These are phyloP conservation scores for Zychaea mexicana DNA, from an alignment of 371 early-diverging fungal genomes.

Conservation along the genomic window DNA sequence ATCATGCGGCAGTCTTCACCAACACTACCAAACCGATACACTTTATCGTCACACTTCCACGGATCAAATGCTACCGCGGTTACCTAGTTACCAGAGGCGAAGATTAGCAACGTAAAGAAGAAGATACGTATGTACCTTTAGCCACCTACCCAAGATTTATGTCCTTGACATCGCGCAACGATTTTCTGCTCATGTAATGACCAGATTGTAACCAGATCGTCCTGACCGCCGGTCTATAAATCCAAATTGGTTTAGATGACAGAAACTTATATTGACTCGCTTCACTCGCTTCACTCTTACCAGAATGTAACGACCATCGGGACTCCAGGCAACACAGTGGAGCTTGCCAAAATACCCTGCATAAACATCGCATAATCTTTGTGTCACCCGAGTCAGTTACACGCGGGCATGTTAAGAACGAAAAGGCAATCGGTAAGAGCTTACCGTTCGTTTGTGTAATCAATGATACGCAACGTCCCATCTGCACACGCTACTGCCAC, in stretches of 20 bases:
- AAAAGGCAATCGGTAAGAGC: background rate
- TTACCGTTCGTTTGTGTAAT: slow-evolving; percentile 70
- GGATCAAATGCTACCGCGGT: slow-evolving; percentile 93
- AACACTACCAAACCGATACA: slow-evolving; percentile 89
- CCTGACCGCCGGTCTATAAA: slow-evolving; percentile 86
- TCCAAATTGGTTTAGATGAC: background rate
- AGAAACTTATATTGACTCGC: background rate
- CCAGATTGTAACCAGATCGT: slow-evolving; percentile 95
- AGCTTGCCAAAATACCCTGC: slow-evolving; percentile 84
- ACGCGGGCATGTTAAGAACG: background rate
- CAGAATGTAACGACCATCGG: slow-evolving; percentile 89
- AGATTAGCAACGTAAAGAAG: too few species aligned
- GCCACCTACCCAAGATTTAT: slow-evolving; percentile 79
- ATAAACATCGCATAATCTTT: slow-evolving; percentile 72
- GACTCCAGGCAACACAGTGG: slow-evolving; percentile 91
- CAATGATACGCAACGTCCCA: slow-evolving; percentile 77
- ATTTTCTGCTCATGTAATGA: slow-evolving; percentile 72
- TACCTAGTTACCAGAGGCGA: slow-evolving; percentile 31
- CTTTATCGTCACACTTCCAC: slow-evolving; percentile 80
- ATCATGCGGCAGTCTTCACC: slow-evolving; percentile 89
- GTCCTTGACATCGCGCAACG: slow-evolving; percentile 92
- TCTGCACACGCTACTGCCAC: slow-evolving; percentile 80
- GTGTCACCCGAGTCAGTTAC: background rate
- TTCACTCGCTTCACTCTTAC: slow-evolving; percentile 41
- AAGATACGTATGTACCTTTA: background rate